phyloP scores from a whole-genome alignment of 176 grass and related monocot genomes.

The Otatea glauca region DNA sequence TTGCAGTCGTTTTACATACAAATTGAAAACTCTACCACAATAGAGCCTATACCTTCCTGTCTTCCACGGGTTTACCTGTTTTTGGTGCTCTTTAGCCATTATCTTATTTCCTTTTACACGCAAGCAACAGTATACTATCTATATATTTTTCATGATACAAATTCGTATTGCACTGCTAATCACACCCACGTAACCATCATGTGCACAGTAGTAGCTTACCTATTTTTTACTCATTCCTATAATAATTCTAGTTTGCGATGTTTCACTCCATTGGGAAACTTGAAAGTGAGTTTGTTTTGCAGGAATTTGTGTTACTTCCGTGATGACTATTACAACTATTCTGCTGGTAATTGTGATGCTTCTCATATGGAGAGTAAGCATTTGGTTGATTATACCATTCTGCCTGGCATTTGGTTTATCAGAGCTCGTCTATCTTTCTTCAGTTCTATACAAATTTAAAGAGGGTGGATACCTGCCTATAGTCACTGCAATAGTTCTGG shows the following conservation, averaged over 20 bases:
- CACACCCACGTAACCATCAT: not conserved
- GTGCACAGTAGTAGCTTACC: not conserved
- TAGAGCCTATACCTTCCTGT: not conserved
- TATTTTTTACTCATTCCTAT: not conserved
- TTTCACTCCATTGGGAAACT: not conserved
- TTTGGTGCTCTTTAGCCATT: not conserved
- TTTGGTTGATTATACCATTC: constrained; percentile 53
- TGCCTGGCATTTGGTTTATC: constrained; percentile 34
- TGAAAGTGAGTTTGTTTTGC: not conserved
- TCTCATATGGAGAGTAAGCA: constrained; percentile 59
- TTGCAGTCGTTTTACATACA: not conserved
- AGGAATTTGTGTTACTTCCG: constrained; percentile 62
- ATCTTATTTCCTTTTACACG: not conserved
- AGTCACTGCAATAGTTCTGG: constrained; percentile 23
- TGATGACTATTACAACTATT: constrained; percentile 57
- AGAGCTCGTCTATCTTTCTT: constrained; percentile 58
- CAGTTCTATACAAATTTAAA: constrained; percentile 59
- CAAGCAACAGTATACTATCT: not conserved
- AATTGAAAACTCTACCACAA: not conserved
- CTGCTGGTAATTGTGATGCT: constrained; percentile 57
- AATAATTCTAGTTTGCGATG: not conserved
- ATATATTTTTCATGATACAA: not conserved
- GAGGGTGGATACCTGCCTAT: constrained; percentile 58
- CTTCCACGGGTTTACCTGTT: not conserved
- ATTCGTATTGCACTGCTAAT: not conserved